These are phyloP conservation scores for Tylopilus intermedius DNA, from an alignment of 768 basidiomycete genomes.

Conservation along the genomic window DNA sequence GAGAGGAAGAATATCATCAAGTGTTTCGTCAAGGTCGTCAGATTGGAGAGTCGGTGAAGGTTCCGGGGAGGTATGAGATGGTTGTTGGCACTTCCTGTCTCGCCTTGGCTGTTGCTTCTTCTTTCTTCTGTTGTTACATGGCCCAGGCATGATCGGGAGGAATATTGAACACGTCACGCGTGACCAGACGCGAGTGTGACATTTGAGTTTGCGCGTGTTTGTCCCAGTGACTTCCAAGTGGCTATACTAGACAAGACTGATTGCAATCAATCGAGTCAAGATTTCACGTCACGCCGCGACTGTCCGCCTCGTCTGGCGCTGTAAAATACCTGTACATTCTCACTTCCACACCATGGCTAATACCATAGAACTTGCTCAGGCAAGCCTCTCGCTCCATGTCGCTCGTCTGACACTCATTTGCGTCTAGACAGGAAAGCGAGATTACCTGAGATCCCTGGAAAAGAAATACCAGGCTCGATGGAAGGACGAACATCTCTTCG, in stretches of 20 bases:
- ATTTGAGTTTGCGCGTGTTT: constrained; percentile 9
- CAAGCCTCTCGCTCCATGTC: constrained; percentile 18
- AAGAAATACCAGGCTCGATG: constrained; percentile 80
- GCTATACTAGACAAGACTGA: constrained; percentile 8
- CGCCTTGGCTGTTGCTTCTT: constrained; percentile 34
- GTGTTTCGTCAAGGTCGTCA: constrained; percentile 4
- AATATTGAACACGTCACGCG: constrained; percentile 23
- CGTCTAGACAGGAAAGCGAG: constrained; percentile 85
- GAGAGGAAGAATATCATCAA: constrained; percentile 9
- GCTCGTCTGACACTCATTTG: constrained; percentile 3
- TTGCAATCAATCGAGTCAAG: constrained; percentile 23
- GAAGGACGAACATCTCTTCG: constrained; percentile 73
- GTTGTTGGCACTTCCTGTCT: constrained; percentile 24
- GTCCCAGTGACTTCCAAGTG: neutral
- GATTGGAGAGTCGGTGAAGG: neutral
- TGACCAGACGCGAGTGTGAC: constrained; percentile 32
- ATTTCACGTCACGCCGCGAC: constrained; percentile 18
- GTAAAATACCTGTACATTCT: constrained; percentile 26
- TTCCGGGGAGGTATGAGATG: neutral
- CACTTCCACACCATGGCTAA: constrained; percentile 44
- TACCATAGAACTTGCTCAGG: constrained; percentile 64
- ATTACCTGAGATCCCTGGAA: constrained; percentile 79
- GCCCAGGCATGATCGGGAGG: constrained; percentile 50
- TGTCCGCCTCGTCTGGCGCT: constrained; percentile 28
- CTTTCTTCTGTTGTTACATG: constrained; percentile 49